Base-by-base conservation (phyloP, 805 yeast genomes). In the Zygotorulaspora florentina region DNA sequence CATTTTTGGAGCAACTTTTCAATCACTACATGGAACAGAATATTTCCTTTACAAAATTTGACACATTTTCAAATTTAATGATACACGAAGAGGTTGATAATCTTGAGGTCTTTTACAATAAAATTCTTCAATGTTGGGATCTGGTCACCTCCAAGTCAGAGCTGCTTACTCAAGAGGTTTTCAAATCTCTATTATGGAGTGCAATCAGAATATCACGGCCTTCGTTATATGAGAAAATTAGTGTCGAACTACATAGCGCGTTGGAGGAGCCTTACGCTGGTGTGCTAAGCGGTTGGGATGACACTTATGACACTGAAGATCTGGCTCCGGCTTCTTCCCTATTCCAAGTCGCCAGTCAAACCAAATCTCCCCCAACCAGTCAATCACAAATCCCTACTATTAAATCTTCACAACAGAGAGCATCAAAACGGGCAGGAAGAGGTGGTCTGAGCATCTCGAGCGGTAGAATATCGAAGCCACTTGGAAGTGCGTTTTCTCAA, bases 311-410 rank as follows among this genome's bases (percentile, higher is more conserved):
- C 18, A 17, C 31, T 23, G 45, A 23, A 18, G 35, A 40, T 8
- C 18, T 29, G 10, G 11, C 20, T 6, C 11, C 42, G 5, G 38
- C 25, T 6, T 28, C 30, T 10, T 27, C 28, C 5, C 10, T 31
- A 11, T 15, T 35, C 16, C 37, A 16, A n/a, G 25, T 27, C 5
- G 47, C 30, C 6, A 52, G 51, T 20, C 55, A 50, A 43, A 49
- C 60, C 1, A 62, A 55, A 42, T 45, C 53, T 20, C 28, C 43
- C 2, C 23, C 50, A 4, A 48, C 47, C n/a, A 49, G 53, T 23
- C 62, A 59, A 40, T 51, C 62, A 2, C 61, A 58, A 34, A 62
- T 61, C 30, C 67, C 67, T 3, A 56, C 57, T 2, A 59, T 64
- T 17, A 57, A 52, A 29, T 55, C 66, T 2, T 61, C 68, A 7